Evolutionary conservation across 352 stramenopile genomes (phyloP), one percentile per base, ranked within the genome.

Genomic region (Phytophthora chlamydospora): DNA sequence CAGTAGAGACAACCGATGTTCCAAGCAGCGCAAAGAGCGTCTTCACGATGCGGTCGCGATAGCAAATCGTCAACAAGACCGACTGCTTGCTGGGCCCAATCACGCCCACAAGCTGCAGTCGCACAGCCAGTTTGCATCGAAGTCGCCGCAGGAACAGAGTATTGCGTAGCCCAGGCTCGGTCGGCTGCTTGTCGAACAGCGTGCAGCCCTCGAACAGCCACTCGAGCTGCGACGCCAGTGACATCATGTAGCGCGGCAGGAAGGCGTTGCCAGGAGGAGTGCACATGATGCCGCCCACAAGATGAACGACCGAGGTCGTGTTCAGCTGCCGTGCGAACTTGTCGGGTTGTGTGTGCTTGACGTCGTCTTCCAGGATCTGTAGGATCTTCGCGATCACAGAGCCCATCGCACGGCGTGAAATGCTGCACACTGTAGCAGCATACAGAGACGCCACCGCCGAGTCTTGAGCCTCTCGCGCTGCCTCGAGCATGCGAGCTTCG

Each of bases 201-300:
- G 55, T 68, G 58, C 80, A 90, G 4, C 73, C 81, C 27, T 91
- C 79, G 29, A 85, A 88, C 0, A 96, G 63, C 67, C 62, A 88
- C 58, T 94, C 87, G 8, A 94, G 52, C 52, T 96, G 87, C 34
- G 66, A 58, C 8, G 82, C 83, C n/a, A 96, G 53, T 6, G 87
- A 96, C 78, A 92, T 92, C 75, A 96, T 90, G 73, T 92, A 94
- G n/a, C 83, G 79, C 12, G 83, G 85, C 44, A 96, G 58, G 61
- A 94, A 93, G 3, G 84, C 77, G 4, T 80, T 79, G 8, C 82
- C 87, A 7, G 77, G 67, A 13, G 73, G 71, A 4, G 81, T 89
- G 52, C 80, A 87, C 68, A 96, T 93, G 42, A 93, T 91, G 10
- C 79, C 75, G 3, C 78, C 78, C 17, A 91, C 83, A 6, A 94